Evolutionary conservation across 768 basidiomycete species (phyloP).

Genomic region (Suillus variegatus): DNA sequence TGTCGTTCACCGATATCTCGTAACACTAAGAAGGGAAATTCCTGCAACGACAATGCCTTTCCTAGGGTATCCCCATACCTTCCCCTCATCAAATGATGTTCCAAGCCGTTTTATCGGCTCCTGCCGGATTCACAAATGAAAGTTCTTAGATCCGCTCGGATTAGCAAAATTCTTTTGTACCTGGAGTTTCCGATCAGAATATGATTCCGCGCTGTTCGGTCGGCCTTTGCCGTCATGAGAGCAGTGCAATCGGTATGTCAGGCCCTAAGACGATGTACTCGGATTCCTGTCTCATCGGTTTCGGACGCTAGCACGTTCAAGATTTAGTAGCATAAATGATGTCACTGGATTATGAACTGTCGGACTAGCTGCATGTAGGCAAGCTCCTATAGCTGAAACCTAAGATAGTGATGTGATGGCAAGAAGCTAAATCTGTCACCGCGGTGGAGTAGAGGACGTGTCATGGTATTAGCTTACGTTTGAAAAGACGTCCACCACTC

Average conservation of each 20-base stretch:
- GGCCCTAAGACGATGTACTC: neutral
- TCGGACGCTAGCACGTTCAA: neutral
- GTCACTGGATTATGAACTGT: neutral
- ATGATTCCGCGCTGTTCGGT: neutral
- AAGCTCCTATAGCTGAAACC: neutral
- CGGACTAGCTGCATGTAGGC: neutral
- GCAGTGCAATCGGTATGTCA: too few species aligned
- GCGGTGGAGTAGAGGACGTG: neutral
- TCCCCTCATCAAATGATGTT: neutral
- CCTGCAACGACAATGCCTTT: neutral
- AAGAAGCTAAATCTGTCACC: neutral
- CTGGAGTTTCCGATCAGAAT: neutral
- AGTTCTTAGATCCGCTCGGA: neutral
- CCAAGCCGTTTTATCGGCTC: neutral
- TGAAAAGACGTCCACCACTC: neutral
- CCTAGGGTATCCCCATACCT: neutral
- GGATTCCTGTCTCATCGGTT: neutral
- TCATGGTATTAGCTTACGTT: neutral
- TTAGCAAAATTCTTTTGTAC: neutral
- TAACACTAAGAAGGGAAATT: neutral
- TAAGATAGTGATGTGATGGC: neutral
- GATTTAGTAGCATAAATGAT: neutral
- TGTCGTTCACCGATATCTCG: neutral
- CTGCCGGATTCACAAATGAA: neutral
- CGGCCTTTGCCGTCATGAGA: neutral